These are phyloP conservation scores for Metschnikowia santaceciliae DNA, from an alignment of 805 yeast species.

Conservation along the genomic window DNA sequence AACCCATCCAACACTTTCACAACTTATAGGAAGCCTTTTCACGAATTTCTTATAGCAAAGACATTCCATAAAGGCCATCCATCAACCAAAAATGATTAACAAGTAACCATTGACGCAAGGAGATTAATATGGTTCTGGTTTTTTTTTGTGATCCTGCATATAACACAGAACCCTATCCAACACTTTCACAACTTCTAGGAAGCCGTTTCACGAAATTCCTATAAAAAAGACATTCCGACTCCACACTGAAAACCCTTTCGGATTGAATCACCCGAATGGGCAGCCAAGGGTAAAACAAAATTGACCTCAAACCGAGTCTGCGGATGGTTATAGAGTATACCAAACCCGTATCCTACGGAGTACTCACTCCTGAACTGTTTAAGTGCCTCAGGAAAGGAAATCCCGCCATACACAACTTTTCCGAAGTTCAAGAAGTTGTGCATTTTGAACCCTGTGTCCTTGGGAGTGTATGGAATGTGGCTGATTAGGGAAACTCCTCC, in stretches of 20 bases:
- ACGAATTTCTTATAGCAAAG: no score
- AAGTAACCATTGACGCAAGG: no score
- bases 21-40: no score
- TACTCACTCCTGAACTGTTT: conserved; percentile 15
- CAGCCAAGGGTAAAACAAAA: conserved; percentile 47
- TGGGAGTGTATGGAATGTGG: conserved; percentile 37
- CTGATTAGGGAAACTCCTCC: conserved; percentile 45
- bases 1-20: no score
- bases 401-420: conserved; percentile 24
- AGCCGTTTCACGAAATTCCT: conserved; percentile 1
- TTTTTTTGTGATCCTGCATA: neutral
- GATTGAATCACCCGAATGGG: conserved; percentile 42
- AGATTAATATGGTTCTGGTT: no score
- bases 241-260: conserved; percentile 58
- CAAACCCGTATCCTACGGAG: conserved; percentile 44
- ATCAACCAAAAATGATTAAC: no score
- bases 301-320: conserved; percentile 57
- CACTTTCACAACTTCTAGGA: no score
- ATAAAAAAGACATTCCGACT: conserved; percentile 55
- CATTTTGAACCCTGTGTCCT: conserved; percentile 44
- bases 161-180: no score
- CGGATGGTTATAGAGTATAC: conserved; percentile 52
- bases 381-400: conserved; percentile 11
- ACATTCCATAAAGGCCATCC: no score
- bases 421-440: conserved; percentile 51